A percentile compares a stretch with the other conserved stretches of the same genome.
phyloP scores from a whole-genome alignment of 108 stramenopile species.

The Nitzschia inconspicua region DNA sequence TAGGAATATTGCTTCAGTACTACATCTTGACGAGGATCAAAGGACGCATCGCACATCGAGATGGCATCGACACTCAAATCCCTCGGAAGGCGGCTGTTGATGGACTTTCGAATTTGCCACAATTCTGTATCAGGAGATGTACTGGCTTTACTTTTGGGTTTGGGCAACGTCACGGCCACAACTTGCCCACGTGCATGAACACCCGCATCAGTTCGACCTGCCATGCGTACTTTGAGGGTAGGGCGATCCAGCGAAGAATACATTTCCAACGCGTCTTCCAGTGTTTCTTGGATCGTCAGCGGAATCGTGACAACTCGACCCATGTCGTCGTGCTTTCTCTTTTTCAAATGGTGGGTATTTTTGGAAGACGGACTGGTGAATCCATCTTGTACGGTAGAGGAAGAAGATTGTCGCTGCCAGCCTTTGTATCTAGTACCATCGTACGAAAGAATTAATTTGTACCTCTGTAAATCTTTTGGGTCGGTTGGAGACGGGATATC shows the following conservation, averaged over 20 bases:
- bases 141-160: background rate
- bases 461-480: constrained; percentile 13
- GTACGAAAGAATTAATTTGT: constrained; percentile 62
- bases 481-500: too few relatives aligned
- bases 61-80: constrained; percentile 62
- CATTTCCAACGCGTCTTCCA: constrained; percentile 58
- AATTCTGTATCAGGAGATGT: constrained; percentile 4
- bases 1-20: constrained; percentile 66
- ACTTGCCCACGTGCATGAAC: constrained; percentile 84
- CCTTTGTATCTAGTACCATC: constrained; percentile 71
- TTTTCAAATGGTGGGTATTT: constrained; percentile 18
- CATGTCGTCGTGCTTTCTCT: constrained; percentile 8
- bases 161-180: constrained; percentile 60
- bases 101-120: constrained; percentile 61
- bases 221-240: constrained; percentile 52
- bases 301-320: too few relatives aligned
- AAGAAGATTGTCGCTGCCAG: constrained; percentile 67
- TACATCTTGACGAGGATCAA: constrained; percentile 66
- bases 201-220: constrained; percentile 77
- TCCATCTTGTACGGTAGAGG: background rate
- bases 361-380: background rate
- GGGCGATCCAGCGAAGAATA: constrained; percentile 10
- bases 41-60: constrained; percentile 24
- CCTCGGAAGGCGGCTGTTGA: constrained; percentile 68
- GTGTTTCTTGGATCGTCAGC: constrained; percentile 60